Percentiles rank a stretch among this genome's conserved stretches.
Conservation (phyloP, 495 filamentous ascomycete species). For the Penicillium lagena region DNA sequence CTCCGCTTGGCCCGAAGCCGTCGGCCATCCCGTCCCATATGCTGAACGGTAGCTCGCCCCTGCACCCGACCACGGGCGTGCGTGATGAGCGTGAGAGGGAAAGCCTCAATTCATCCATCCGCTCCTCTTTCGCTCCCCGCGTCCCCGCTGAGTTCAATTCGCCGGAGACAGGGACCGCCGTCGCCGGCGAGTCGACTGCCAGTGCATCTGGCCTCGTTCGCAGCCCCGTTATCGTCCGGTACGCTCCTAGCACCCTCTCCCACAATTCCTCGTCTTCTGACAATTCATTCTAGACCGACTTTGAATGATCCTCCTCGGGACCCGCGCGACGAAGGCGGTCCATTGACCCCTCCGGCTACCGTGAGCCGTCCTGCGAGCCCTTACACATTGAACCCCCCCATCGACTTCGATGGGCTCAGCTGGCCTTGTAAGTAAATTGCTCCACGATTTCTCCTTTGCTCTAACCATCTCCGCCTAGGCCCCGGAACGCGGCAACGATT, state of each 20-base stretch:
- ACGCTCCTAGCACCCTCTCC: conserved; percentile 1
- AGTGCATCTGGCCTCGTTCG: conserved; percentile 9
- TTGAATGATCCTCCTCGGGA: conserved; percentile 68
- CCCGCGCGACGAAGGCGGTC: conserved; percentile 60
- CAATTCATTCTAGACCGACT: conserved; percentile 13
- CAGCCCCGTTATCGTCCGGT: conserved; percentile 23
- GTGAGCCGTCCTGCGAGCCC: conserved; percentile 52
- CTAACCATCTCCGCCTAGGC: conserved; percentile 38
- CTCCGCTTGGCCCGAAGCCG: conserved; percentile 33
- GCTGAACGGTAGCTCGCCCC: conserved; percentile 40
- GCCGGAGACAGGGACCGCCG: conserved; percentile 11
- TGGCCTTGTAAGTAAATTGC: conserved; percentile 56
- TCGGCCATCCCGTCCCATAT: conserved; percentile 44
- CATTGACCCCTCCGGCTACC: conserved; percentile 37
- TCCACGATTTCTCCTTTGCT: not conserved
- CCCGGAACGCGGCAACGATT: conserved; percentile 72
- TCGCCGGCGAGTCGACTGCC: conserved; percentile 14
- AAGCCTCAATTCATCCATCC: conserved; percentile 46
- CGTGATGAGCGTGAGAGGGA: conserved; percentile 45
- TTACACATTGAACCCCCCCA: conserved; percentile 56
- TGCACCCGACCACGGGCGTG: conserved; percentile 23
- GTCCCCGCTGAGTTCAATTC: conserved; percentile 33
- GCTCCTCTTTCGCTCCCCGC: conserved; percentile 40
- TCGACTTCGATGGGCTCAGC: conserved; percentile 66
- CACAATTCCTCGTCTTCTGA: conserved; percentile 5